These are phyloP conservation scores for Phytopythium aichiense DNA, from an alignment of 352 stramenopile genomes.

Conservation along the genomic window DNA sequence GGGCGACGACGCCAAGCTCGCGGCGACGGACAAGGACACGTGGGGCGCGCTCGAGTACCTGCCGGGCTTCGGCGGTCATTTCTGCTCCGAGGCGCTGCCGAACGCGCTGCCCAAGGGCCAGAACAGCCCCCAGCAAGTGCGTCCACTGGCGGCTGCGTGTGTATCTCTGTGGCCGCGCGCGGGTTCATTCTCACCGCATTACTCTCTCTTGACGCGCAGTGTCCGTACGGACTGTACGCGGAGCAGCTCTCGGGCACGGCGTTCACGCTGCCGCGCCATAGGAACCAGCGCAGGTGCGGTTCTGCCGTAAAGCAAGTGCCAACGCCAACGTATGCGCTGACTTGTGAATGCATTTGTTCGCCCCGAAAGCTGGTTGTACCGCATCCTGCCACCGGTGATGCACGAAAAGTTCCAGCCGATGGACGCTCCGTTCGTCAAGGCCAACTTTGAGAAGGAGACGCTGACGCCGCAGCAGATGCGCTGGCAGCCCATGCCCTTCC, in stretches of 20 bases:
- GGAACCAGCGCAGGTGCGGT: conserved; percentile 65
- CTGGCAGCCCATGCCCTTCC: conserved; percentile 87
- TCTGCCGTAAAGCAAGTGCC: not conserved
- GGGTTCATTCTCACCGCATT: not conserved
- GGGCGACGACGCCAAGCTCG: not conserved
- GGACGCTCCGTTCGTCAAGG: conserved; percentile 46
- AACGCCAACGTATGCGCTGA: not conserved
- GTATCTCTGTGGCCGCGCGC: not conserved
- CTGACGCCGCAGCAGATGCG: conserved; percentile 91
- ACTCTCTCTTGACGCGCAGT: conserved; percentile 22
- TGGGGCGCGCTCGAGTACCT: conserved; percentile 85
- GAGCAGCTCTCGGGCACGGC: conserved; percentile 96
- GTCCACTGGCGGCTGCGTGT: not conserved
- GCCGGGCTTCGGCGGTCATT: conserved; percentile 91
- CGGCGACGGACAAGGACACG: not conserved
- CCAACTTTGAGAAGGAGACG: conserved; percentile 63
- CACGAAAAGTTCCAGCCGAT: conserved; percentile 67
- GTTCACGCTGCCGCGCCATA: conserved; percentile 92
- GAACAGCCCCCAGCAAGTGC: conserved; percentile 92
- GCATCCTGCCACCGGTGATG: conserved; percentile 85
- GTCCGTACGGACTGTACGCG: conserved; percentile 89
- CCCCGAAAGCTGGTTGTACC: conserved; percentile 90
- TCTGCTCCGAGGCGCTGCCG: conserved; percentile 90
- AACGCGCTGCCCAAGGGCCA: conserved; percentile 88
- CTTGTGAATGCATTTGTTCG: not conserved